Evolutionary conservation across 306 rosid species (phyloP).

Genomic region (Medicago truncatula): DNA sequence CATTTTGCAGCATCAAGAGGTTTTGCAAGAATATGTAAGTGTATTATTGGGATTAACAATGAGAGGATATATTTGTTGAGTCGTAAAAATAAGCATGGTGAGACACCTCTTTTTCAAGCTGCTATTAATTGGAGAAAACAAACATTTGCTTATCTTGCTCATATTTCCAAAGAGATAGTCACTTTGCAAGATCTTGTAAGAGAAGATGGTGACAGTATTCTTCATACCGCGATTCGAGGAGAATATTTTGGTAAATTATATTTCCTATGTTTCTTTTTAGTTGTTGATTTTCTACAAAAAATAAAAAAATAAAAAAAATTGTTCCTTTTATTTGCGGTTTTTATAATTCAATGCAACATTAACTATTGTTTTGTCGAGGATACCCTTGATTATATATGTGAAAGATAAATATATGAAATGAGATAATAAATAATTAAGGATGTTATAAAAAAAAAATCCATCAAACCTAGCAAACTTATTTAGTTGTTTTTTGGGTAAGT

Average conservation of each 20-base stretch:
- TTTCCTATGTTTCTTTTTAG: too few species aligned
- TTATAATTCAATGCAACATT: too few species aligned
- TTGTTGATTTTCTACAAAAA: too few species aligned
- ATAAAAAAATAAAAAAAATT: too few species aligned
- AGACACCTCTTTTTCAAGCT: constrained; percentile 44
- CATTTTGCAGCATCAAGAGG: constrained; percentile 48
- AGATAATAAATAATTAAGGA: too few species aligned
- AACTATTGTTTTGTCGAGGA: too few species aligned
- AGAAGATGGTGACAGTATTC: constrained; percentile 40
- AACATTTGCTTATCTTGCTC: constrained; percentile 34
- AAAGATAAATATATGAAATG: too few species aligned
- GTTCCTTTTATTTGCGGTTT: too few species aligned
- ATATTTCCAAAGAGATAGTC: background rate
- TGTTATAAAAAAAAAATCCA: too few species aligned
- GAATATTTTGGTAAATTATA: constrained; percentile 40
- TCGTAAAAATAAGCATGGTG: background rate
- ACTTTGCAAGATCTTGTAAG: constrained; percentile 23
- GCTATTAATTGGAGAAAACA: constrained; percentile 32
- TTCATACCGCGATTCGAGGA: constrained; percentile 33
- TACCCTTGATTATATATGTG: too few species aligned
- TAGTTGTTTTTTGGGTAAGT: too few species aligned
- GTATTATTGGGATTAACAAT: background rate
- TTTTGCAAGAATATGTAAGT: background rate
- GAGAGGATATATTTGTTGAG: constrained; percentile 32
- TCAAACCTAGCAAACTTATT: too few species aligned